Evolutionary conservation across 495 filamentous ascomycete species (phyloP).

Genomic region (Aspergillus sclerotioniger): DNA sequence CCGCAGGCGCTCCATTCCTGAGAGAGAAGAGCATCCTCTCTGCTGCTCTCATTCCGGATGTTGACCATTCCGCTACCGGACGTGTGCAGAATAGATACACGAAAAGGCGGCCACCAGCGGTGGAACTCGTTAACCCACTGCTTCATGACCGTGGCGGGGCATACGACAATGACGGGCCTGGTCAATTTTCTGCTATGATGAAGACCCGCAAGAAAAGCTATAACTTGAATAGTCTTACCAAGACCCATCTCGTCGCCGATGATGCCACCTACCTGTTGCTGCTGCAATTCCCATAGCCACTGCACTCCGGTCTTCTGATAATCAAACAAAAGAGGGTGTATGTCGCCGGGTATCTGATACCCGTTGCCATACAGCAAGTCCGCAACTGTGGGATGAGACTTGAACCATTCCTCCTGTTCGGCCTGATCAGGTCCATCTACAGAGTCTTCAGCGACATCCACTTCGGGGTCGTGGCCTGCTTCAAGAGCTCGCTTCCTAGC

Average conservation of each 20-base stretch:
- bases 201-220: slow-evolving; percentile 84
- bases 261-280: slow-evolving; percentile 87
- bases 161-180: slow-evolving; percentile 84
- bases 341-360: slow-evolving; percentile 82
- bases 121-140: slow-evolving; percentile 99
- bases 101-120: slow-evolving; percentile 92
- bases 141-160: slow-evolving; percentile 88
- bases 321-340: slow-evolving; percentile 84
- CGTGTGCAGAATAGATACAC: slow-evolving; percentile 90
- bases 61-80: slow-evolving; percentile 97
- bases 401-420: slow-evolving; percentile 69
- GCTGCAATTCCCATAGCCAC: slow-evolving; percentile 93
- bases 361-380: slow-evolving; percentile 72
- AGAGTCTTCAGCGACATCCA: slow-evolving; percentile 23
- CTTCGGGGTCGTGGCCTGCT: slow-evolving; percentile 14
- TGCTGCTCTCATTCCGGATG: slow-evolving; percentile 61
- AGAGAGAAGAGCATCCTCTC: slow-evolving; percentile 63
- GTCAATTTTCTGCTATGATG: slow-evolving; percentile 83
- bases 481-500: slow-evolving; percentile 54
- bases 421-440: not conserved
- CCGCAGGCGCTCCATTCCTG: slow-evolving; percentile 32
- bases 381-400: slow-evolving; percentile 74
- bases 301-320: slow-evolving; percentile 95
- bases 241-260: slow-evolving; percentile 98
- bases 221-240: slow-evolving; percentile 93